These are phyloP conservation scores for Starmerella apicola DNA, from an alignment of 805 yeast species.

Conservation along the genomic window DNA sequence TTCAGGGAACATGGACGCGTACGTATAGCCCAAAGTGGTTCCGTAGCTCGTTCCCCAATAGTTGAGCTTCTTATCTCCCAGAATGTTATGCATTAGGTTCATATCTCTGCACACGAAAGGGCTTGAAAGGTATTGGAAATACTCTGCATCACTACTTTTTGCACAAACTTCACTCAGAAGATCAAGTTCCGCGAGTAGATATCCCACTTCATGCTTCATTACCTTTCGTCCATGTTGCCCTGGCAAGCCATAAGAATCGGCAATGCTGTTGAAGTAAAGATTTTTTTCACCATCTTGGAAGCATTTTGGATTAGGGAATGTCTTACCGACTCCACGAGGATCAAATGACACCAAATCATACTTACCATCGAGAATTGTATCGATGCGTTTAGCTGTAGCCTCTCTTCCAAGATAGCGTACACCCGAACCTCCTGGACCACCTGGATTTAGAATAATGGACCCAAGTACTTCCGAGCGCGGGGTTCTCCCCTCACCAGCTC, in stretches of 20 bases:
- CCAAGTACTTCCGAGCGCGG: slow-evolving; percentile 14
- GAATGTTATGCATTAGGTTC: slow-evolving; percentile 18
- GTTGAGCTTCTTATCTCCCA: slow-evolving; percentile 21
- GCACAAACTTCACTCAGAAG: slow-evolving; percentile 15
- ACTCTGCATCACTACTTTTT: slow-evolving; percentile 6
- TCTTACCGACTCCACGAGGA: slow-evolving; percentile 20
- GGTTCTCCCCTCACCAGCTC: slow-evolving; percentile 12
- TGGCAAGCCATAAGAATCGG: slow-evolving; percentile 5
- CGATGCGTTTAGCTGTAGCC: slow-evolving; percentile 7
- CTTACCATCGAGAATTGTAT: slow-evolving; percentile 8
- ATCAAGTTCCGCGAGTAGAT: slow-evolving; percentile 7
- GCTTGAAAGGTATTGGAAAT: slow-evolving; percentile 15
- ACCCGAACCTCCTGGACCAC: slow-evolving; percentile 23
- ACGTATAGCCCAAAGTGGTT: slow-evolving; percentile 18
- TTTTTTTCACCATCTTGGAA: background rate
- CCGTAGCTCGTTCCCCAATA: slow-evolving; percentile 24
- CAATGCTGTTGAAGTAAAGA: background rate
- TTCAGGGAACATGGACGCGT: slow-evolving; percentile 21
- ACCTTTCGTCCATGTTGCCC: slow-evolving; percentile 3
- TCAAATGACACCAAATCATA: slow-evolving; percentile 21
- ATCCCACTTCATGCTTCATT: slow-evolving; percentile 10
- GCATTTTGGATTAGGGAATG: slow-evolving; percentile 16
- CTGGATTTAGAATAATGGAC: slow-evolving; percentile 20
- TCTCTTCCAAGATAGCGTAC: slow-evolving; percentile 4
- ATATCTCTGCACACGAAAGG: slow-evolving; percentile 21